phyloP scores from a whole-genome alignment of 2,329 filamentous ascomycete species.

The Curvularia sp. region DNA sequence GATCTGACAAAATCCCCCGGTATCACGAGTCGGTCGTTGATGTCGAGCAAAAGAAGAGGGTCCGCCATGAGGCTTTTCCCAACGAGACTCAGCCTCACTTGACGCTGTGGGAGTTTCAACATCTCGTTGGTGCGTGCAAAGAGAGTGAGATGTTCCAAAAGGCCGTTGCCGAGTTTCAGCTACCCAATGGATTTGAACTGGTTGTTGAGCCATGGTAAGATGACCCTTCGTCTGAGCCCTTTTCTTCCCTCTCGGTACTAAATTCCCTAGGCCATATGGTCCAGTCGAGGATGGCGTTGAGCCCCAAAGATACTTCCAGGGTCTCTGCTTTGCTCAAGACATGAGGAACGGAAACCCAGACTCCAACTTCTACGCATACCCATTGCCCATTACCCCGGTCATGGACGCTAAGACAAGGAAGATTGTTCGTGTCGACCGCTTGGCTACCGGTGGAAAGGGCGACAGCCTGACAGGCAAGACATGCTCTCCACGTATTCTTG shows the following conservation, averaged over 20 bases:
- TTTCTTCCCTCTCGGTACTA: conserved; percentile 1
- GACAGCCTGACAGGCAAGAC: conserved; percentile 51
- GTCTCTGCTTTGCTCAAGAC: conserved; percentile 61
- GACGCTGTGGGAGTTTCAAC: conserved; percentile 53
- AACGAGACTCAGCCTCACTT: conserved; percentile 59
- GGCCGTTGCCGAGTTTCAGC: conserved; percentile 59
- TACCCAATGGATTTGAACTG: conserved; percentile 64
- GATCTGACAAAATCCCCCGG: conserved; percentile 58
- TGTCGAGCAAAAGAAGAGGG: conserved; percentile 52
- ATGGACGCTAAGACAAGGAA: conserved; percentile 48
- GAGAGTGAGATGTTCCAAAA: conserved; percentile 61
- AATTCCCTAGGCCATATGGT: conserved; percentile 57
- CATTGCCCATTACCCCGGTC: conserved; percentile 48
- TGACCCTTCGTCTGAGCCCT: conserved; percentile 1
- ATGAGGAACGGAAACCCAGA: conserved; percentile 54
- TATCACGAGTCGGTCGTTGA: conserved; percentile 64
- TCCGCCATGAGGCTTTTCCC: conserved; percentile 57
- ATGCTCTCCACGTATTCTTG: conserved; percentile 47
- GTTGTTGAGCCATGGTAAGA: conserved; percentile 60
- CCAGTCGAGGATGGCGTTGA: conserved; percentile 58
- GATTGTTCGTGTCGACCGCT: conserved; percentile 47
- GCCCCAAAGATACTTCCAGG: conserved; percentile 61
- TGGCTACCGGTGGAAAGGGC: conserved; percentile 51
- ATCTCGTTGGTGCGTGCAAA: conserved; percentile 56
- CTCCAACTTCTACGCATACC: conserved; percentile 53